Percentiles rank a stretch among this genome's conserved stretches.
These are phyloP conservation scores for Eucalyptus regnans DNA, from an alignment of 345 rosid genomes.

Conservation along the genomic window DNA sequence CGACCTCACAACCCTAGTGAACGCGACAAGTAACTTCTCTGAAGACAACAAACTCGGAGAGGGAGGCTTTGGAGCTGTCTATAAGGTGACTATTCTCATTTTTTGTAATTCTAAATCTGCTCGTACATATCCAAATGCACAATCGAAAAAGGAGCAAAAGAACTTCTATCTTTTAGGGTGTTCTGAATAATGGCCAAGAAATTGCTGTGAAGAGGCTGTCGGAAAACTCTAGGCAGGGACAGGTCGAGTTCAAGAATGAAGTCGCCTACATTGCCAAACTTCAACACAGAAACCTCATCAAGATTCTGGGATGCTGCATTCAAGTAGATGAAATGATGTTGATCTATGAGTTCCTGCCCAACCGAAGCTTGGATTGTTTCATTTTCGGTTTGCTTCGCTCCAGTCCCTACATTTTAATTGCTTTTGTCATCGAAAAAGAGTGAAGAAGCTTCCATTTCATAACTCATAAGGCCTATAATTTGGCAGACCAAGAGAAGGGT, in stretches of 20 bases:
- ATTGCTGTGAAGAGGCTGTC: constrained; percentile 1
- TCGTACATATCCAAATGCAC: not conserved
- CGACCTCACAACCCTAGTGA: not conserved
- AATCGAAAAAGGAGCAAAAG: not conserved
- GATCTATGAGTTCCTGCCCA: not conserved
- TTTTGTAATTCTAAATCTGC: not conserved
- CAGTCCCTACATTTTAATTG: not conserved
- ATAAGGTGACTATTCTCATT: not conserved
- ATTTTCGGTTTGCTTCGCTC: not conserved
- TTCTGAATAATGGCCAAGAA: not conserved
- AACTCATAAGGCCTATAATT: not conserved
- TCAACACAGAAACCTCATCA: not conserved
- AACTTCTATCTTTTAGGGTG: not conserved
- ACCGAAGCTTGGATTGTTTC: not conserved
- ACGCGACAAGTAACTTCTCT: not conserved
- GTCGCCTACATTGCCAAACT: not conserved
- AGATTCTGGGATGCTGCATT: not conserved
- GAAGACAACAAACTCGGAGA: not conserved
- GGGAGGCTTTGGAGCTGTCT: constrained; percentile 2
- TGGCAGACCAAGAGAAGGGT: not conserved
- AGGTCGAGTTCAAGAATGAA: not conserved
- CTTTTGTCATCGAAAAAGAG: not conserved
- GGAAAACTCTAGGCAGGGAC: not conserved
- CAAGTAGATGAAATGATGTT: not conserved
- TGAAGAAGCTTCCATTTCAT: not conserved